Percentiles rank a stretch among this genome's conserved stretches.
These are phyloP conservation scores for Spergularia azorica DNA, from an alignment of 179 eudicot genomes.

Conservation along the genomic window DNA sequence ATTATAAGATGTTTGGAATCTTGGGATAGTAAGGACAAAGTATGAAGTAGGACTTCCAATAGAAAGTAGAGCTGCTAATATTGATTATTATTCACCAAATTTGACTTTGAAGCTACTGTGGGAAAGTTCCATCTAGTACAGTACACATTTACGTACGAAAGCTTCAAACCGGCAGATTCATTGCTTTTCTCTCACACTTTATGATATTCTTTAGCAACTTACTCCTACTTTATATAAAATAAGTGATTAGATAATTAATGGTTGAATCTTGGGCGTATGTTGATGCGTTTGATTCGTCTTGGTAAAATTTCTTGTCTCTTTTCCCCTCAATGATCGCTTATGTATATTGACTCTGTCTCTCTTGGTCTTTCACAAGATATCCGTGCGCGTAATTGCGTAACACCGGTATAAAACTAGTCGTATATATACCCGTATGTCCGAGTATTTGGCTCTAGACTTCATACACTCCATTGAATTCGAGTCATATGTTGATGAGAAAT, in stretches of 20 bases:
- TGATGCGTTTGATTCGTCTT: not conserved
- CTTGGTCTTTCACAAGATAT: too few relatives aligned
- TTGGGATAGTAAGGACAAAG: too few relatives aligned
- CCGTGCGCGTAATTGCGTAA: too few relatives aligned
- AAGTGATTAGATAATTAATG: too few relatives aligned
- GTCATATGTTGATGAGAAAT: too few relatives aligned
- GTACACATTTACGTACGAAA: constrained; percentile 7
- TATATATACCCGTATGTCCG: too few relatives aligned
- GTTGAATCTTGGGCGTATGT: not conserved
- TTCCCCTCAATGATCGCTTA: not conserved
- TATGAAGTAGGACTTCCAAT: not conserved
- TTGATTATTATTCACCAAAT: not conserved
- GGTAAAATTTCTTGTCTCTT: not conserved
- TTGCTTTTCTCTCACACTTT: not conserved
- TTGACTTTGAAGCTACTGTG: not conserved
- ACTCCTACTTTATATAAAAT: not conserved
- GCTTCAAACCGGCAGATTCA: not conserved
- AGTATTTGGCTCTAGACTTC: too few relatives aligned
- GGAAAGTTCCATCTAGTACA: too few relatives aligned
- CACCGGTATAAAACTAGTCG: too few relatives aligned
- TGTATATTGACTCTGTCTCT: too few relatives aligned
- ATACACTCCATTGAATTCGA: too few relatives aligned
- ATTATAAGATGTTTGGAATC: too few relatives aligned
- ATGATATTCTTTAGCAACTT: not conserved
- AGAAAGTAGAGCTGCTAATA: not conserved